phyloP scores from a whole-genome alignment of 768 basidiomycete genomes.

The Suillus cothurnatus region DNA sequence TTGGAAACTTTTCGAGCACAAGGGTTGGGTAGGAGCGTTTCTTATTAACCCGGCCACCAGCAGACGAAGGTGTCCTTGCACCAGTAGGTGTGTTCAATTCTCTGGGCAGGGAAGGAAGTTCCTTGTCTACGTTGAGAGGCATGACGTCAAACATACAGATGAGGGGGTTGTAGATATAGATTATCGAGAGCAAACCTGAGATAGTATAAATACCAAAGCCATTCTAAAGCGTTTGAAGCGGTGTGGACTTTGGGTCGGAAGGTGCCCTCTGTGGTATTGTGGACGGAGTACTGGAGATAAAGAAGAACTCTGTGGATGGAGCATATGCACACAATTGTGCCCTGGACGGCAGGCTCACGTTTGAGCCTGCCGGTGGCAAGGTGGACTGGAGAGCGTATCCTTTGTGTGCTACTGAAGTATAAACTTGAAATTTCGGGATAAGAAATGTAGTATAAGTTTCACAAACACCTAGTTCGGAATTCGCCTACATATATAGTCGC shows the following conservation, averaged over 20 bases:
- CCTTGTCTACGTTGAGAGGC: conserved; percentile 20
- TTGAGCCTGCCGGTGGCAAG: background rate
- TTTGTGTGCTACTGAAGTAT: background rate
- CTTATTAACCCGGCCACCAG: background rate
- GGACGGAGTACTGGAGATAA: background rate
- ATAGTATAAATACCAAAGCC: background rate
- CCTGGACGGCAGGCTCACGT: background rate
- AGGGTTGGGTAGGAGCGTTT: conserved; percentile 19
- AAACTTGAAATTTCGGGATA: background rate
- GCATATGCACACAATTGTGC: background rate
- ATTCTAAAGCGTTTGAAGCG: background rate
- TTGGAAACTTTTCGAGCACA: conserved; percentile 20
- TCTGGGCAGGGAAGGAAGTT: conserved; percentile 24
- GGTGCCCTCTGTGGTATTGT: background rate
- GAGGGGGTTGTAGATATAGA: background rate
- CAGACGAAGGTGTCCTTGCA: background rate
- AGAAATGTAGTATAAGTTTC: too few relatives aligned
- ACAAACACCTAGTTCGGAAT: background rate
- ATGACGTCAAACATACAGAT: conserved; percentile 8
- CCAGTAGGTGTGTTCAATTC: background rate
- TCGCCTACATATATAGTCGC: background rate
- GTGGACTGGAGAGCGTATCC: background rate
- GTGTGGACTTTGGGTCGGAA: background rate
- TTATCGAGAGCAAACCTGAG: background rate
- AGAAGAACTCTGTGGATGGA: background rate